Evolutionary conservation across 257 asterid genomes (phyloP), one percentile per base, ranked within the genome.

Genomic region (Scutellaria baicalensis): DNA sequence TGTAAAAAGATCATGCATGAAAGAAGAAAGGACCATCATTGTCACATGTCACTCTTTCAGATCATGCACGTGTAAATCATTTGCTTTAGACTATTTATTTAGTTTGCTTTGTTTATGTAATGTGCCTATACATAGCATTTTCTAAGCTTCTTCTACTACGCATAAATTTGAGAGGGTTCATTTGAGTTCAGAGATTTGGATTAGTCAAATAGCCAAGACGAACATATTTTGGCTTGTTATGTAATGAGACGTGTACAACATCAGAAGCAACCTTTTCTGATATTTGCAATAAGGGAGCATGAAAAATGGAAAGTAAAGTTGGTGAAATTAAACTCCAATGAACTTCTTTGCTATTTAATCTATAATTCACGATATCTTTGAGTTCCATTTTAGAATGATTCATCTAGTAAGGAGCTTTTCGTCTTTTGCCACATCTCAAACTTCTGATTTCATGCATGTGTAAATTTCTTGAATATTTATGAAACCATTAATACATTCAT

Each of bases 341-440:
- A 20, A n/a, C 64, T 9, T 43, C 31, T 48, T 66, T 38, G 8
- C n/a, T 7, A 12, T 36, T n/a, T 52, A 35, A 10, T 62, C 14
- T 14, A 17, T 57, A 49, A 9, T 6, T 54, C 47, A 17, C 52
- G 54, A 44, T 36, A 49, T 64, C 5, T 36, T 58, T 13, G 9
- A 21, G 63, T 57, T 61, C 35, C 69, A 43, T 51, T 60, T 65
- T 44, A 6, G 13, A 55, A 45, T 40, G 66, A 51, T 75, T 59
- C 21, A 70, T 17, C 35, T 49, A 18, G 54, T 59, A 36, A 49
- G 59, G 64, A 64, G 38, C 48, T 59, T 71, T 64, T 47, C 65
- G 21, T 17, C 57, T 23, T 56, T 70, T 59, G 13, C 39, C 39
- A 38, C 58, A n/a, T 10, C 36, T 18, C 16, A 40, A 47, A 38